Base-by-base conservation (phyloP, 2,329 filamentous ascomycete genomes). In the Phyllosticta capitalensis region DNA sequence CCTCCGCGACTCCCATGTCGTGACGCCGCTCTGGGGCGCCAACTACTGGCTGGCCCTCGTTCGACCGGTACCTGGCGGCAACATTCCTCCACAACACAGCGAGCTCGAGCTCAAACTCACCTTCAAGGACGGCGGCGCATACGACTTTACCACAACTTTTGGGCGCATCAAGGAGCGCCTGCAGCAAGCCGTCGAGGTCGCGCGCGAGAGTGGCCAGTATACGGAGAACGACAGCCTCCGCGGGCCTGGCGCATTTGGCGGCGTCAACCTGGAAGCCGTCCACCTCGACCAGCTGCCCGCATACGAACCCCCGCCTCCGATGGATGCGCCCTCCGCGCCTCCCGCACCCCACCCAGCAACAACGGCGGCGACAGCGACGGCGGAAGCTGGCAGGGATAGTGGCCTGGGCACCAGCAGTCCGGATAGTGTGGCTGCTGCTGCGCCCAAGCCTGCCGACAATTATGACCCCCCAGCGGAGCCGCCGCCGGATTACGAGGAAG, bases 101-200 rank as follows among this genome's bases (percentile, higher is more conserved):
- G 84, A 86, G 26, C 79, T 96, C 51, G 90, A 94, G 67, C 74
- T 95, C 65, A 91, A 89, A 71, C 81, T 96, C 67, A 91, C 87
- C 21, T 97, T 97, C 78, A 92, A 91, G 70, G 92, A 97, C 63
- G 92, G 92, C 51, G 92, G 92, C n/a, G 92, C 92, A 61, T 94
- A 88, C 71, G 91, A 96, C 66, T 97, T 95, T 69, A 87, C 92
- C 67, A 83, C 84, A 55, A 83, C 83, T 56, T 96, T 92, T 68
- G 90, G 95, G 67, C 81, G 88, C 59, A 85, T 96, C 64, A 91
- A 90, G 69, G 92, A 95, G 69, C 83, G 90, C 6, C 76, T 96
- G 59, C 82, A 87, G 64, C 90, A 96, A 67, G 90, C 86, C 7
- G 83, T 91, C 45, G 89, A 94, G 59, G 81, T 88, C 61, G 86